phyloP scores from a whole-genome alignment of 352 stramenopile species.

The Phytophthora uliginosa region DNA sequence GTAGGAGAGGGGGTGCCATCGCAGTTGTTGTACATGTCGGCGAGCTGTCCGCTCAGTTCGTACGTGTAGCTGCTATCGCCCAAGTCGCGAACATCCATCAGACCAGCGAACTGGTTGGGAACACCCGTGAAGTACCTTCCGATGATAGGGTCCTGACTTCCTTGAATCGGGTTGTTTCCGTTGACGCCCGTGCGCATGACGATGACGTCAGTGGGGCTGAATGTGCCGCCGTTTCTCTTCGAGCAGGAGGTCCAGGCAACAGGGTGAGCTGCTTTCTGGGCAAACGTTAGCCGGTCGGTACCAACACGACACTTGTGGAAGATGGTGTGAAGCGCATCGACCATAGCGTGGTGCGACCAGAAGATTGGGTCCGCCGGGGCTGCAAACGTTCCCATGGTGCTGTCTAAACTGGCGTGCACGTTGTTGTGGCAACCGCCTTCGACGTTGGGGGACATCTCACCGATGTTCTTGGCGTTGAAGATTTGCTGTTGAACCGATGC shows the following conservation, averaged over 20 bases:
- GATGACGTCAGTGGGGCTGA: conserved; percentile 55
- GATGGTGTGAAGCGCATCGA: conserved; percentile 72
- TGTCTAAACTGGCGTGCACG: conserved; percentile 58
- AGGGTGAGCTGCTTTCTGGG: conserved; percentile 53
- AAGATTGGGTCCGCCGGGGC: conserved; percentile 75
- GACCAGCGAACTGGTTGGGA: conserved; percentile 49
- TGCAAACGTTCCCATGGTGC: conserved; percentile 63
- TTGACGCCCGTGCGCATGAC: conserved; percentile 54
- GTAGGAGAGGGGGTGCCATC: conserved; percentile 28
- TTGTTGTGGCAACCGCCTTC: conserved; percentile 75
- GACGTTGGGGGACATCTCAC: conserved; percentile 57
- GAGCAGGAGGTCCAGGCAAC: conserved; percentile 64
- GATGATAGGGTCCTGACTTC: conserved; percentile 39
- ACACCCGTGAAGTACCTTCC: conserved; percentile 50
- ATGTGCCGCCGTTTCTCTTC: conserved; percentile 37
- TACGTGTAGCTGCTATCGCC: conserved; percentile 68
- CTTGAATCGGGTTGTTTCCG: conserved; percentile 46
- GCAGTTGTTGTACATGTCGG: conserved; percentile 54
- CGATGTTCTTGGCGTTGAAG: conserved; percentile 63
- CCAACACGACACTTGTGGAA: conserved; percentile 82
- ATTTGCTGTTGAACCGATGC: conserved; percentile 60
- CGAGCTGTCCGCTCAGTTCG: conserved; percentile 53
- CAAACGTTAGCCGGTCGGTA: conserved; percentile 47
- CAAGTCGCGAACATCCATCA: conserved; percentile 62
- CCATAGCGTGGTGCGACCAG: conserved; percentile 80